Evolutionary conservation across 805 yeast genomes (phyloP), one percentile per base, ranked within the genome.

Genomic region (Starmera amethionina): DNA sequence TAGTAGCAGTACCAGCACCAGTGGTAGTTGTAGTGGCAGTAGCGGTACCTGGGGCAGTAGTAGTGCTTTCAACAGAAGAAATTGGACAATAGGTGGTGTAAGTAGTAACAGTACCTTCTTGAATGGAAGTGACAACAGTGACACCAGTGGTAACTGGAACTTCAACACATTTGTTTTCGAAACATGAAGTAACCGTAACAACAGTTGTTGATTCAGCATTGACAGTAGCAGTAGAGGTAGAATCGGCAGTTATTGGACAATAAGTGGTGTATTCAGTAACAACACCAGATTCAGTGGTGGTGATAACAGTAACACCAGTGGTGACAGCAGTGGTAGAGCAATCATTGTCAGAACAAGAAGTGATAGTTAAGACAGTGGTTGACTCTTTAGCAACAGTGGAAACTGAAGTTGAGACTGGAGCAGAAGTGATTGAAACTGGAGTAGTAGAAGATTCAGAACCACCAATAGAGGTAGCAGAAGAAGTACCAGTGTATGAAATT

Each of bases 281-380:
- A 5, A 32, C 45, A 42, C 52, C 52, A 16, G 37, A 16, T 32
- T 52, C 46, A 32, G 70, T 65, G 40, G 46, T 49, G 37, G 59
- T 57, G 35, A 59, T 56, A 32, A 43, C 49, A 30, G 53, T 46
- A 41, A 48, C 51, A 37, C 40, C 45, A 34, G 49, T 41, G 28
- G 56, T 53, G 30, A 30, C 22, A 36, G 47, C 42, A 35, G 25
- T 38, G 33, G 51, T 31, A 28, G 44, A 35, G 13, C 43, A 36
- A 25, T 30, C 35, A n/a, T 35, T 30, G 32, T 34, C 14, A 13
- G 31, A n/a, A 14, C 15, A 8, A n/a, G 30, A n/a, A 29, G 37
- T 22, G 9, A 22, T 22, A 8, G 27, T 22, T 6, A 22, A 6
- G 9, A 22, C 27, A 8, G 27, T 22, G 27, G 27, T 22, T 22